Evolutionary conservation across 1,284 basidiomycete genomes (phyloP).

Genomic region (Austroboletus novae-zelandiae): DNA sequence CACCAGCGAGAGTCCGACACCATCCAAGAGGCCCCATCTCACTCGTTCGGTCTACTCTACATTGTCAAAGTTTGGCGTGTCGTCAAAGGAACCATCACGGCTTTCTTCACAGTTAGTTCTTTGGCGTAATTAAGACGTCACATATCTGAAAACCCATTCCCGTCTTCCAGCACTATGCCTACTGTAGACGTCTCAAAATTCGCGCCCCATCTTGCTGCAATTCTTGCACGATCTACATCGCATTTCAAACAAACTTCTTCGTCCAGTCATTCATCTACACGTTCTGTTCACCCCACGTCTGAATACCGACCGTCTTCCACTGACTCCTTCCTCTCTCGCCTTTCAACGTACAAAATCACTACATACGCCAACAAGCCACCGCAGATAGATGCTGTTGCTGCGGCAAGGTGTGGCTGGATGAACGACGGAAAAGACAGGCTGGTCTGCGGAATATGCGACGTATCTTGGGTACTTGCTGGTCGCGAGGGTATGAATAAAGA

Average conservation of each 20-base stretch:
- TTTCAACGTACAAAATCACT: conserved; percentile 71
- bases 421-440: conserved; percentile 76
- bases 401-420: conserved; percentile 74
- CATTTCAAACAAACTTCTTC: conserved; percentile 39
- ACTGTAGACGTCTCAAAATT: conserved; percentile 45
- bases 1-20: conserved; percentile 36
- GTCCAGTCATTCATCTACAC: conserved; percentile 32
- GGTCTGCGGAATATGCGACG: conserved; percentile 64
- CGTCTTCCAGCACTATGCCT: conserved; percentile 12
- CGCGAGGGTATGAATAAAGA: conserved; percentile 67
- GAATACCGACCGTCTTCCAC: conserved; percentile 78
- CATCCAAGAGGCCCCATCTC: conserved; percentile 51
- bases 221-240: conserved; percentile 59
- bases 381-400: conserved; percentile 71
- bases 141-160: conserved; percentile 14
- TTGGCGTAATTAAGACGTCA: not conserved
- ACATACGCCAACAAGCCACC: conserved; percentile 77
- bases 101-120: conserved; percentile 36
- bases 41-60: conserved; percentile 68
- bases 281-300: conserved; percentile 37
- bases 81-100: conserved; percentile 43
- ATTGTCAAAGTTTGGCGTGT: conserved; percentile 71
- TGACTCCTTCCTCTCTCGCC: conserved; percentile 64
- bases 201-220: conserved; percentile 66
- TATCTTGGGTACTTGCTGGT: conserved; percentile 68